A percentile compares a stretch with the other conserved stretches of the same genome.
phyloP scores from a whole-genome alignment of 169 alveolate genomes.

The Eimeria zaria region DNA sequence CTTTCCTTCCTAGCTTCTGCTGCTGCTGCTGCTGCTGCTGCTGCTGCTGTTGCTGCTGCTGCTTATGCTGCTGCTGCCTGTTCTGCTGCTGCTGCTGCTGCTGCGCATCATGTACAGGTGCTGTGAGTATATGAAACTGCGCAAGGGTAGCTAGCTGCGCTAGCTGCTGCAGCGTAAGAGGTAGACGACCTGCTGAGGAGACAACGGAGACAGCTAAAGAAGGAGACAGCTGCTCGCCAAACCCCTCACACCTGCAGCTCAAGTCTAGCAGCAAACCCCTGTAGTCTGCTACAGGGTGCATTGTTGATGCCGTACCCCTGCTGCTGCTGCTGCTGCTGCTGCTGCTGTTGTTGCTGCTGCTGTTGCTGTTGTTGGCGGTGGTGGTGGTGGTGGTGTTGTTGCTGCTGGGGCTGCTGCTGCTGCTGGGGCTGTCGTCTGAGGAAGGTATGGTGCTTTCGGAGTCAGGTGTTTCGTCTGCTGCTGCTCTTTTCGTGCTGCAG shows the following conservation, averaged over 20 bases:
- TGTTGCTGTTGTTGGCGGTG: neutral
- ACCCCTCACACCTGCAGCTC: neutral
- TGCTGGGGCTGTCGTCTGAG: neutral
- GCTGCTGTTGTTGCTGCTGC: constrained; percentile 2
- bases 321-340: constrained; percentile 9
- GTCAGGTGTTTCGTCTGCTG: neutral
- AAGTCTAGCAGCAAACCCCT: constrained; percentile 16
- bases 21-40: no score
- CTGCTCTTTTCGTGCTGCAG: constrained; percentile 38
- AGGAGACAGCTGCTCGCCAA: neutral
- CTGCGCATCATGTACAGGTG: constrained; percentile 7
- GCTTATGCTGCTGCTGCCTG: constrained; percentile 17
- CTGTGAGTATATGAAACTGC: constrained; percentile 14
- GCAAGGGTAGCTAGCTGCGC: constrained; percentile 29
- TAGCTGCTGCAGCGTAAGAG: constrained; percentile 47
- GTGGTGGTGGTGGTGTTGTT: neutral
- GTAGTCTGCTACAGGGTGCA: constrained; percentile 35
- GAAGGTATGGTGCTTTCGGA: constrained; percentile 12
- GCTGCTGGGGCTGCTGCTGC: constrained; percentile 25
- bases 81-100: constrained; percentile 27
- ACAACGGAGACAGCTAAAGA: neutral
- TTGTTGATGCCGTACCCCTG: neutral
- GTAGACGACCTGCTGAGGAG: neutral
- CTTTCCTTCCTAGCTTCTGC: constrained; percentile 1
- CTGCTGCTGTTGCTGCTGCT: no score